Percentiles rank a stretch among this genome's conserved stretches.
Evolutionary conservation across 2,329 filamentous ascomycete genomes (phyloP).

Genomic region (Fusarium transvaalense): DNA sequence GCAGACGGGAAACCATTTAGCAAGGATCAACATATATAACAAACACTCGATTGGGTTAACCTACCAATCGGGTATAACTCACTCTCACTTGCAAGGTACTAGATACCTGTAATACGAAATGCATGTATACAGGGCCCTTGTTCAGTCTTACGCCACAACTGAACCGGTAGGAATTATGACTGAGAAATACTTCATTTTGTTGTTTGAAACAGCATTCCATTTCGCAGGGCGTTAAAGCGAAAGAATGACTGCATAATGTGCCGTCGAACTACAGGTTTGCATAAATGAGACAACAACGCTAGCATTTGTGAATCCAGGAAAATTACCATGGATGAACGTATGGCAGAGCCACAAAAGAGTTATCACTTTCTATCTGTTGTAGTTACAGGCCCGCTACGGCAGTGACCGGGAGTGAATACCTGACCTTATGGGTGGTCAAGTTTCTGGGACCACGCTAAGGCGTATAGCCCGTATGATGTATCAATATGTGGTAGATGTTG

Average conservation of each 20-base stretch:
- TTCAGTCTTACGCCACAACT: conserved; percentile 3
- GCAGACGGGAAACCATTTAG: not conserved
- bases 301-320: not conserved
- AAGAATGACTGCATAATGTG: not conserved
- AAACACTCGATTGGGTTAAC: not conserved
- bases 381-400: not conserved
- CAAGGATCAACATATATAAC: not conserved
- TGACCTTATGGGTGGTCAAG: conserved; percentile 1
- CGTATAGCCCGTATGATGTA: not conserved
- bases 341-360: not conserved
- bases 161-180: not conserved
- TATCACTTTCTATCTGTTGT: not conserved
- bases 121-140: not conserved
- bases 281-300: not conserved
- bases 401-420: not conserved
- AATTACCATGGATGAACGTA: not conserved
- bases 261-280: not conserved
- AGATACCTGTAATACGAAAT: not conserved
- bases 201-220: not conserved
- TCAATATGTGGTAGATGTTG: not conserved
- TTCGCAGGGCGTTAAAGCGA: not conserved
- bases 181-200: not conserved
- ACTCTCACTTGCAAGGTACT: not conserved
- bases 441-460: conserved; percentile 2
- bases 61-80: not conserved